Base-by-base conservation (phyloP, 495 filamentous ascomycete genomes). In the Oidiodendron maius region DNA sequence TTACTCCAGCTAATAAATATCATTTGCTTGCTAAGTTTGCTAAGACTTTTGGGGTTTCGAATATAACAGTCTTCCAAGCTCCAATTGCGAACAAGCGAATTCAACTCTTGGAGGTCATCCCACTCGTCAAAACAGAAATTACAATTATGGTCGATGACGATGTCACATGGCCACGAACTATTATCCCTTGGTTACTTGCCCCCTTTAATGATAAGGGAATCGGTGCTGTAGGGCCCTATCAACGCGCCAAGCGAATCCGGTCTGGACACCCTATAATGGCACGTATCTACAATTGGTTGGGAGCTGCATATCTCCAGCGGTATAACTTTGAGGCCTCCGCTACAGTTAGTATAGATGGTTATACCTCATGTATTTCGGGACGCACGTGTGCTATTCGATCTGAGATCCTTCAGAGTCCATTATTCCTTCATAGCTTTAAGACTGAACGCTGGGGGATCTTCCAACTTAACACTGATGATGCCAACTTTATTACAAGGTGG, bases 261-360 rank as follows among this genome's bases (percentile, higher is more conserved):
- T 50, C 66, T 12, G 80, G 76, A 12, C 79, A 72, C 34, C 61
- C 39, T 4, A 3, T 81, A 48, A 71, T 64, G 35, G 72, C 80
- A 52, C 78, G 72, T 24, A 64, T 83, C 49, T 91, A 78, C 82
- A 80, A 82, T 54, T 94, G 82, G 63, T 74, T 94, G 15, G 87
- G 85, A 6, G 83, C 85, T 28, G 67, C 82, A 23, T 91, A 91
- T 60, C 79, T 94, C 43, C 82, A 89, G 56, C 75, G 87, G 32
- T 72, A 87, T 34, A 91, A 90, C 60, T 91, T 91, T 60, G 87
- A 91, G 63, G 89, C 86, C 63, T 87, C 84, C 37, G 85, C 87
- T 13, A 90, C 86, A 38, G 84, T 87, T 50, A 79, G 84, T 64
- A 74, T 91, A 42, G 87, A 94, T 60, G 87, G 87, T 30, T 86